These are phyloP conservation scores for Podospora didyma DNA, from an alignment of 495 filamentous ascomycete genomes.

Conservation along the genomic window DNA sequence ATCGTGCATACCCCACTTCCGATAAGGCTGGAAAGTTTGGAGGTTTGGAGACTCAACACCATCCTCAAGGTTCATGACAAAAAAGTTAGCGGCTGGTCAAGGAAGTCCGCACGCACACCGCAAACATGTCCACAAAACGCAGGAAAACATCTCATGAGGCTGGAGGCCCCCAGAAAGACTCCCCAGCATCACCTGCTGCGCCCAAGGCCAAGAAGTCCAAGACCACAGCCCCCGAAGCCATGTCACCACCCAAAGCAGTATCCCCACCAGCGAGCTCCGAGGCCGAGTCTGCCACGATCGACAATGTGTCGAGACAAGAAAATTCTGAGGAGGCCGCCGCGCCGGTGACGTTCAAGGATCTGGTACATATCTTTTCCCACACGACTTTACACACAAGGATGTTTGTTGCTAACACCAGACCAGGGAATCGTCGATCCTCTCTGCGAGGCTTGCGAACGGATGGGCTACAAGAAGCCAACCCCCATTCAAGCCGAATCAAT, in stretches of 20 bases:
- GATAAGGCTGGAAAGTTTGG: constrained; percentile 19
- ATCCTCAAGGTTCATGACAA: constrained; percentile 3
- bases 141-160: constrained; percentile 20
- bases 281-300: constrained; percentile 13
- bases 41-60: neutral
- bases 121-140: constrained; percentile 25
- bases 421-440: constrained; percentile 78
- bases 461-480: constrained; percentile 82
- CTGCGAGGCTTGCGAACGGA: constrained; percentile 75
- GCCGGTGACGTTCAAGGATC: constrained; percentile 71
- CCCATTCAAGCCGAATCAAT: constrained; percentile 74
- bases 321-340: constrained; percentile 14
- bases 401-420: constrained; percentile 11
- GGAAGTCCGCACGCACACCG: neutral
- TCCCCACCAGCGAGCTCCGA: constrained; percentile 12
- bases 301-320: neutral
- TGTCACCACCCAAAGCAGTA: neutral
- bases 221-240: neutral
- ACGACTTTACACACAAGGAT: neutral
- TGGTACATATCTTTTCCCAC: constrained; percentile 32
- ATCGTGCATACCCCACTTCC: constrained; percentile 23
- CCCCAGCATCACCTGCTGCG: neutral
- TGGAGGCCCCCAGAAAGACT: constrained; percentile 1
- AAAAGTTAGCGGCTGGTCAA: neutral
- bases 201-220: constrained; percentile 7